Evolutionary conservation across 2,329 filamentous ascomycete species (phyloP), one percentile per base, ranked within the genome.

Genomic region (Aspergillus sp.): DNA sequence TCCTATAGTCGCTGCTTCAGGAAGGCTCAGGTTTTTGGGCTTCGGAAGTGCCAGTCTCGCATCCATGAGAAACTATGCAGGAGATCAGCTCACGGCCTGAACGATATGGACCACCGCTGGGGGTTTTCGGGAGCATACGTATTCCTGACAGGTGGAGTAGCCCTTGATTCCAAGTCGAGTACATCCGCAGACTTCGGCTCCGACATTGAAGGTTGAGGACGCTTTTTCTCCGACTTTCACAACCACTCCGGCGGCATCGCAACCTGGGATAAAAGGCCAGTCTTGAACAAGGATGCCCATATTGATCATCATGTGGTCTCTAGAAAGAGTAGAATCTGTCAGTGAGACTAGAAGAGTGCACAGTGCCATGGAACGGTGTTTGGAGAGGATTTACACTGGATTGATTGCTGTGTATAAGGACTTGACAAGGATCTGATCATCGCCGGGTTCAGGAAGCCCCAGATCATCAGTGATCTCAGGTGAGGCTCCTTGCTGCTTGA

Each of bases 1-100:
- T 23, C 46, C 46, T 14, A 48, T 48, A 32, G 19, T 48, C 14
- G 46, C 46, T 41, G 46, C 46, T 41, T 48, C 34, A n/a, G 34
- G 32, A 2, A 41, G 34, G 46, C 32, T 48, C n/a, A 48, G 46
- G 16, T 41, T 25, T 5, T 23, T 23, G 14, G 46, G 32, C 4
- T 17, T 48, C n/a, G 32, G 32, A n/a, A 48, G 38, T n/a, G 46
- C 23, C 32, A 48, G 38, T 21, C 11, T 9, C 3, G 46, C 32
- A 42, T 48, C 46, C 46, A 48, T 40, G 17, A 48, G 13, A 19
- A 38, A 48, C 46, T 48, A 25, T 13, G 25, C 20, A 29, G 9
- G 20, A 2, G 7, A 32, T 32, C 29, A 32, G 29, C 29, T 32
- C 19, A 19, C 9, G 32, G 13, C 23, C 7, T 2, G 13, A 32